Evolutionary conservation across 2,329 filamentous ascomycete genomes (phyloP).

Genomic region (Bisporella sp.): DNA sequence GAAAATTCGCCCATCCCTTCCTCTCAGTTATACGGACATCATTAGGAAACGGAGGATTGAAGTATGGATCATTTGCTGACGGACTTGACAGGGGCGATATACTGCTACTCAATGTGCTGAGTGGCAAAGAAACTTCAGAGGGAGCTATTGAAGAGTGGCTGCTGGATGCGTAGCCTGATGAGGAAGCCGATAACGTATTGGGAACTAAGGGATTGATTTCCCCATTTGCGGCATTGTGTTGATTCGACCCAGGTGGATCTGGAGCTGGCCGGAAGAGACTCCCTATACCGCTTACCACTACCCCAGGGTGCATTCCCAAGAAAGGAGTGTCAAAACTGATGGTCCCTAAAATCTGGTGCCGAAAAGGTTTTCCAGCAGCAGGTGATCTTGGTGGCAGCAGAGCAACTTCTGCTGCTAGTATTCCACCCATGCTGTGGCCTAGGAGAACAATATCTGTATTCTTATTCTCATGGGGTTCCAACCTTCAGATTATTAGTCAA

Average conservation of each 20-base stretch:
- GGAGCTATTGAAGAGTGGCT: conserved; percentile 9
- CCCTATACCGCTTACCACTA: conserved; percentile 73
- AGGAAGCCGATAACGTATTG: conserved; percentile 13
- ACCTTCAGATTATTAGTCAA: conserved; percentile 35
- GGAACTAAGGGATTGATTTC: conserved; percentile 10
- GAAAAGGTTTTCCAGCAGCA: conserved; percentile 37
- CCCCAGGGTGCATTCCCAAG: conserved; percentile 80
- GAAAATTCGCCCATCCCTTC: conserved; percentile 58
- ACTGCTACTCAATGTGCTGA: conserved; percentile 17
- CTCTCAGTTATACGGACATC: conserved; percentile 64
- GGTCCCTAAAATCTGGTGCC: conserved; percentile 72
- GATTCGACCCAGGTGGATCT: conserved; percentile 23
- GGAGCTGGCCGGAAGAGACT: conserved; percentile 60
- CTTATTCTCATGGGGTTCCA: conserved; percentile 66
- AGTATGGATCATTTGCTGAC: conserved; percentile 50
- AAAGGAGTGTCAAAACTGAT: conserved; percentile 83
- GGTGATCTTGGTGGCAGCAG: conserved; percentile 39
- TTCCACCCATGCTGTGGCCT: conserved; percentile 85
- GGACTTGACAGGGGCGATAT: conserved; percentile 18
- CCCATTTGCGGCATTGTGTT: not conserved
- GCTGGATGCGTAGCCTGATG: conserved; percentile 11
- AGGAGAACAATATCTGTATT: conserved; percentile 75
- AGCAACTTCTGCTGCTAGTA: conserved; percentile 73
- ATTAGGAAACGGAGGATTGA: conserved; percentile 70
- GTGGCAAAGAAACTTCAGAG: conserved; percentile 16